phyloP scores from a whole-genome alignment of 768 basidiomycete species.

The Lepiota subincarnata region DNA sequence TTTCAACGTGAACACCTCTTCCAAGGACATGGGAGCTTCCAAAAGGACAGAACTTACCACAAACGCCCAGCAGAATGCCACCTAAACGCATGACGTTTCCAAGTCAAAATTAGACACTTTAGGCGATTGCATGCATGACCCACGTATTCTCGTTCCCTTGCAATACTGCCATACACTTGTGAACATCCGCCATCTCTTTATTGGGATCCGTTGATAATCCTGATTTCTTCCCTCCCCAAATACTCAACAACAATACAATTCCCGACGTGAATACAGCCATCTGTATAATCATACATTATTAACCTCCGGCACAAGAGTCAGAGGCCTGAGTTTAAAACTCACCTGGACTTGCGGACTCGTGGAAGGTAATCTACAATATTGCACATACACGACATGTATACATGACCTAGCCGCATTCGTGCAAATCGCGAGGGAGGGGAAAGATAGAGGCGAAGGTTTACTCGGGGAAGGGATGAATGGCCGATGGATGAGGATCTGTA shows the following conservation, averaged over 20 bases:
- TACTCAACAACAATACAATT: conserved; percentile 60
- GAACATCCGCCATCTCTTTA: conserved; percentile 61
- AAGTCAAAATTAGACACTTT: no score
- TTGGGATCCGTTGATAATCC: conserved; percentile 44
- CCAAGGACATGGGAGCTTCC: not conserved
- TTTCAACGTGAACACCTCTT: not conserved
- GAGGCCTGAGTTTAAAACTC: not conserved
- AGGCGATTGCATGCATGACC: no score
- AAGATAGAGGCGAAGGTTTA: conserved; percentile 42
- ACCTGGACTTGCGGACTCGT: conserved; percentile 34
- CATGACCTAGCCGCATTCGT: conserved; percentile 79
- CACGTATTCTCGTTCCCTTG: conserved; percentile 32
- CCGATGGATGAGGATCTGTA: conserved; percentile 73
- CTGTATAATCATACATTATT: conserved; percentile 18
- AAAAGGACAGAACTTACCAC: conserved; percentile 27
- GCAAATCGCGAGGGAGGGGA: conserved; percentile 73
- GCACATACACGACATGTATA: conserved; percentile 70
- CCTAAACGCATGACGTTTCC: no score
- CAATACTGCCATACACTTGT: conserved; percentile 57
- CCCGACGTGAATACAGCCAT: conserved; percentile 41
- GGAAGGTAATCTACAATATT: conserved; percentile 31
- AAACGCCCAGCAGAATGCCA: conserved; percentile 44
- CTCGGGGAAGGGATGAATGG: conserved; percentile 67
- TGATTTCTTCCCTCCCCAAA: conserved; percentile 59
- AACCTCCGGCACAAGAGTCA: not conserved